Evolutionary conservation across 2,329 filamentous ascomycete species (phyloP), one percentile per base, ranked within the genome.

Genomic region (Neodidymelliopsis sp.): DNA sequence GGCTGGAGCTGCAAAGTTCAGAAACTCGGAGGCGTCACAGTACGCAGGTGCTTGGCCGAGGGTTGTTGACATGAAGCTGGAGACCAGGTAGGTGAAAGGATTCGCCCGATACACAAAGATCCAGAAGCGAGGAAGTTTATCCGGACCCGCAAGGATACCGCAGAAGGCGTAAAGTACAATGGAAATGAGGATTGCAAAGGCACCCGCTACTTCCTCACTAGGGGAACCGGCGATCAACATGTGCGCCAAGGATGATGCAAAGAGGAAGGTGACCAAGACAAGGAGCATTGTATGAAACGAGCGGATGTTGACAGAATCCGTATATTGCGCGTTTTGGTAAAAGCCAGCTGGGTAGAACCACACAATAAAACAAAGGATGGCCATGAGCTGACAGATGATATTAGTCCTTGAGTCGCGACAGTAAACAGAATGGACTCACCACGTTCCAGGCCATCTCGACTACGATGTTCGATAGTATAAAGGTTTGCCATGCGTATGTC

Each of bases 51-150:
- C 77, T 0, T 65, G 66, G 0, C 75, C 73, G 0, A 86, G 67
- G 43, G 73, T 67, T 0, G 73, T 66, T 1, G 67, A 56, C 20
- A 75, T 86, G 53, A 89, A 84, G 0, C 84, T 85, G 0, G 81
- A 84, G 6, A 85, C 76, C 8, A 83, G 78, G 69, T 89, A 90
- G 0, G 84, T 88, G 53, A 89, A 85, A 0, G 86, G 86, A 0
- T 81, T 84, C 13, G 84, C 76, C 15, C 83, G 79, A 69, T 90
- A 88, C 87, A 91, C 90, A 74, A 89, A 91, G 57, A 84, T 85
- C 88, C 88, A 91, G 75, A 91, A 91, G 0, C 82, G 77, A 0
- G 88, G 87, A 1, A 91, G 75, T 0, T 78, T 77, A 2, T 68
- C 52, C 0, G 84, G 81, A 0, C 79, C 71, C 47, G 86, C 82